Evolutionary conservation across 352 stramenopile species (phyloP), one percentile per base, ranked within the genome.

Genomic region (Albugo candida): DNA sequence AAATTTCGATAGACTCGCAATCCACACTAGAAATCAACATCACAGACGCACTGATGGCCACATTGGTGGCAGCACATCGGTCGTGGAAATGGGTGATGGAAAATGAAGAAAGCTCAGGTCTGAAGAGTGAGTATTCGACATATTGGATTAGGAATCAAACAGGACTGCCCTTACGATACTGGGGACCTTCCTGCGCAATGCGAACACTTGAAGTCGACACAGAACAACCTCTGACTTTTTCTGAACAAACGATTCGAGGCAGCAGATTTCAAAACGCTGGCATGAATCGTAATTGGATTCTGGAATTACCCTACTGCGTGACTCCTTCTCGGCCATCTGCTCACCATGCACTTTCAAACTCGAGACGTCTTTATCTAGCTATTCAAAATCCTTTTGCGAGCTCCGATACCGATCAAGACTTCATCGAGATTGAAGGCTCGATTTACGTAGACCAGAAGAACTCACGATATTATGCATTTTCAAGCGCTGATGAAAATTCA

Each of bases 81-180:
- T 73, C 76, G 38, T 89, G 76, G 76, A 54, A 77, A 40, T 89
- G 73, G 73, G 67, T 86, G 20, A 61, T 67, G 10, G 69, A 79
- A n/a, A 68, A 75, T 53, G 64, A 68, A 27, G 67, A 60, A 11
- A 71, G 81, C 53, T 71, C 71, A 6, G 64, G 69, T 13, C 70
- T 85, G 53, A 80, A 79, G 59, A 75, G 65, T 11, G 70, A 85
- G 41, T 86, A 85, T 52, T 91, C 78, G 24, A 81, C 75, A 13
- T 87, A 87, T 47, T 86, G 73, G 69, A 87, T 91, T 39, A 70
- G 78, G 47, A 92, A 92, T 51, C 70, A 86, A 20, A 92, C 74
- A 2, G 79, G 79, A 21, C 58, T 92, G 27, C 59, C 58, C n/a
- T 54, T 92, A 48, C 61, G 68, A 14, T 91, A 91, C 43, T 84